Conservation (phyloP, 2,329 filamentous ascomycete genomes). For the Calonectria hongkongensis region DNA sequence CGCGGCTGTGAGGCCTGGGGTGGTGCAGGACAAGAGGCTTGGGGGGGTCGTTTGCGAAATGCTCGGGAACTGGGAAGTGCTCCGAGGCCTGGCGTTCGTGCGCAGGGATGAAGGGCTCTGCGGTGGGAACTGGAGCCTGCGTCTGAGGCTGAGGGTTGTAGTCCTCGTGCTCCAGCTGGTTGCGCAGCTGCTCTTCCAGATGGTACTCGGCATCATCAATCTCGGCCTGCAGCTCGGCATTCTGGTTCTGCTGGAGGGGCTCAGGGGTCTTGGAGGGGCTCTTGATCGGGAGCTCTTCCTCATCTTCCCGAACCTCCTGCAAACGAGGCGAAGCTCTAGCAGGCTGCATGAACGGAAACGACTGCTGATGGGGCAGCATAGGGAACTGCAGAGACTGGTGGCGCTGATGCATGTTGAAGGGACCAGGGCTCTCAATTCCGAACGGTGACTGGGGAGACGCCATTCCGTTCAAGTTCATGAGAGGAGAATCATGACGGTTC, state of each 20-base stretch:
- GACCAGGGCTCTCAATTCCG: constrained; percentile 69
- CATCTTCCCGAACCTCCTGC: constrained; percentile 84
- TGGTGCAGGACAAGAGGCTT: constrained; percentile 79
- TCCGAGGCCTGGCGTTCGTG: constrained; percentile 68
- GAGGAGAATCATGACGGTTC: constrained; percentile 78
- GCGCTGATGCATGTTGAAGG: constrained; percentile 70
- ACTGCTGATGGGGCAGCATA: constrained; percentile 73
- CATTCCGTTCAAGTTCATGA: constrained; percentile 71
- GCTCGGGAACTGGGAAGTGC: constrained; percentile 68
- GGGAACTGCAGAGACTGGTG: constrained; percentile 77
- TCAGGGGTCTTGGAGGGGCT: constrained; percentile 74
- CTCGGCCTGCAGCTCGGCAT: constrained; percentile 86
- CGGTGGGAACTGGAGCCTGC: constrained; percentile 49
- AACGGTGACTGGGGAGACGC: constrained; percentile 80
- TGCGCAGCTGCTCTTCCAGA: constrained; percentile 85
- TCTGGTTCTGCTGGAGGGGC: constrained; percentile 67
- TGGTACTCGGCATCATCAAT: constrained; percentile 92
- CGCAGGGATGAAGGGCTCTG: constrained; percentile 51
- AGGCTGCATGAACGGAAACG: constrained; percentile 73
- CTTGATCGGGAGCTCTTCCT: constrained; percentile 71
- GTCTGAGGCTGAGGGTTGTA: constrained; percentile 78
- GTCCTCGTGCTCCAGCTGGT: constrained; percentile 86
- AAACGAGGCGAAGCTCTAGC: constrained; percentile 76
- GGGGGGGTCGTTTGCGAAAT: constrained; percentile 72
- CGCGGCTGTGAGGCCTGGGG: constrained; percentile 83